Conservation (phyloP, 768 basidiomycete species). For the Leucosporidium creatinivorum region DNA sequence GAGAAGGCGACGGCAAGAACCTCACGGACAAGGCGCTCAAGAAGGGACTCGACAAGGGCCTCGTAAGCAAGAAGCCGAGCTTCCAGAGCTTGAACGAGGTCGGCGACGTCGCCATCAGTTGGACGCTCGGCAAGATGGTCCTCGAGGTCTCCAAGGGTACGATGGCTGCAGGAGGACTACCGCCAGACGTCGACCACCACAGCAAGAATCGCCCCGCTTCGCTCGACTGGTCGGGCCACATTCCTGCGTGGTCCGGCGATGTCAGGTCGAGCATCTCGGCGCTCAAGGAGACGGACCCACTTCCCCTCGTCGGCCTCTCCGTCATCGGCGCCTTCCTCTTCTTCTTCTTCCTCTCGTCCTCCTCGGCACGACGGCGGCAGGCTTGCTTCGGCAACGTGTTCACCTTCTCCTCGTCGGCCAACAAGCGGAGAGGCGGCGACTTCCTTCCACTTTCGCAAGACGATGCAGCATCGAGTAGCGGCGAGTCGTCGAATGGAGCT, state of each 20-base stretch:
- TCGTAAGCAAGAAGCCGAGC: constrained; percentile 50
- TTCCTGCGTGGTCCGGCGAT: constrained; percentile 19
- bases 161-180: too few species aligned
- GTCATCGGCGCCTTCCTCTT: constrained; percentile 11
- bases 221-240: constrained; percentile 21
- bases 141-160: constrained; percentile 58
- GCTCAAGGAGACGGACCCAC: constrained; percentile 13
- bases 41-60: constrained; percentile 73
- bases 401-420: too few species aligned
- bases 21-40: constrained; percentile 57
- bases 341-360: constrained; percentile 11
- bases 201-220: not conserved
- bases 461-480: too few species aligned
- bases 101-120: constrained; percentile 85
- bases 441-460: constrained; percentile 21
- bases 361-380: too few species aligned
- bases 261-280: constrained; percentile 18
- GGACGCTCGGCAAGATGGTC: constrained; percentile 99
- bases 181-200: not conserved
- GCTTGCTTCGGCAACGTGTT: too few species aligned
- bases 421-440: constrained; percentile 3
- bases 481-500: not conserved
- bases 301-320: constrained; percentile 15
- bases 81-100: constrained; percentile 93
- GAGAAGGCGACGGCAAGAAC: constrained; percentile 49